Evolutionary conservation across 345 rosid genomes (phyloP).

Genomic region (Citrus reticulata): DNA sequence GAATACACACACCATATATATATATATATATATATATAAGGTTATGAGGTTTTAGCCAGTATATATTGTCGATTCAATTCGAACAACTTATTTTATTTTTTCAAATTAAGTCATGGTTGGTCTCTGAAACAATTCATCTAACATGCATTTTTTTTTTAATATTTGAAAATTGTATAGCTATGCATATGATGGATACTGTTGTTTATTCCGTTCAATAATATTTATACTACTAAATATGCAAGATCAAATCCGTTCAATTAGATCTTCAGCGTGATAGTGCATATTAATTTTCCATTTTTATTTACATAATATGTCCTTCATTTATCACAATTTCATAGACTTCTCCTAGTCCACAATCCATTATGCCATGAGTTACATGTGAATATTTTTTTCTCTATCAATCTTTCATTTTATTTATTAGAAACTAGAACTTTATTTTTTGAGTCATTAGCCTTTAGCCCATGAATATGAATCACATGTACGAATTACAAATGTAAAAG

Average conservation of each 20-base stretch:
- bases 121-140: neutral
- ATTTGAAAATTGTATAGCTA: too few relatives aligned
- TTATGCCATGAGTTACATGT: neutral
- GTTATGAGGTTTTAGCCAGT: too few relatives aligned
- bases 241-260: neutral
- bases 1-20: too few relatives aligned
- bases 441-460: neutral
- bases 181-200: neutral
- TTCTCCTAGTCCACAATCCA: neutral
- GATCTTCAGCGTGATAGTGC: too few relatives aligned
- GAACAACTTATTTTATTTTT: too few relatives aligned
- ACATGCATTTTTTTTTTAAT: too few relatives aligned
- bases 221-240: neutral
- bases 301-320: too few relatives aligned
- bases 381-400: neutral
- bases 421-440: neutral
- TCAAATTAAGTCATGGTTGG: neutral
- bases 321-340: neutral
- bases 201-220: neutral
- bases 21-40: too few relatives aligned
- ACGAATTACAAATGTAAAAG: too few relatives aligned
- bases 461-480: neutral
- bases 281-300: too few relatives aligned
- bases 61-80: too few relatives aligned
- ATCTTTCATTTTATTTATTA: neutral